Evolutionary conservation across 768 basidiomycete genomes (phyloP), one percentile per base, ranked within the genome.

Genomic region (Phylloporus sp.): DNA sequence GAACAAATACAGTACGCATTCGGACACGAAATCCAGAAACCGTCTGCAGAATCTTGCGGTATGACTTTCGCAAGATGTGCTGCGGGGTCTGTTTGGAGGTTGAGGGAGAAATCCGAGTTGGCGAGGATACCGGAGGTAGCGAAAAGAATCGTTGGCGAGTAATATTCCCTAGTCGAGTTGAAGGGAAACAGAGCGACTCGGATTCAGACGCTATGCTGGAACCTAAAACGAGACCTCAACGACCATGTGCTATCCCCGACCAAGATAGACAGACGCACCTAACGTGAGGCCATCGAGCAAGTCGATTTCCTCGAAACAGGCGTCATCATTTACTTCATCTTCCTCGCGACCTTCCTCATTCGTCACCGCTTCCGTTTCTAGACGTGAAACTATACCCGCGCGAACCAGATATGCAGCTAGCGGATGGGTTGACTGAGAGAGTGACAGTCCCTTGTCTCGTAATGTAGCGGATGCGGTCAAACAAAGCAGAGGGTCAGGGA

Each of bases 1-100:
- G 93, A 10, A 94, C 82, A 53, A 93, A 90, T 6, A 92, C 86
- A 0, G 91, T 93, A n/a, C 91, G 79, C 93, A 95, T 95, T 27
- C 91, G 82, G 21, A 96, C 86, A 18, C 82, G 77, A 65, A 96
- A 86, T 4, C 90, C 92, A 22, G 88, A 86, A 4, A 85, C 81
- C 0, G 88, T 85, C 36, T 76, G 74, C 15, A 96, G 68, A 1
- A 86, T 83, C 58, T 86, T 84, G 22, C 92, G 78, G 64, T 82
- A 93, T 1, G 90, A 90, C 62, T 92, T 93, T 38, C 90, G 82
- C 9, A 96, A 70, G 0, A 89, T 88, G 1, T 86, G 78, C 26
- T 72, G 79, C 2, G 78, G 72, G 54, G 68, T 67, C 28, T 72
- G 74, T 36, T 71, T 63, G 9, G 74, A 68, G 6, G 72, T 70